phyloP scores from a whole-genome alignment of 2,329 filamentous ascomycete genomes.

The Ophiobolus disseminans region DNA sequence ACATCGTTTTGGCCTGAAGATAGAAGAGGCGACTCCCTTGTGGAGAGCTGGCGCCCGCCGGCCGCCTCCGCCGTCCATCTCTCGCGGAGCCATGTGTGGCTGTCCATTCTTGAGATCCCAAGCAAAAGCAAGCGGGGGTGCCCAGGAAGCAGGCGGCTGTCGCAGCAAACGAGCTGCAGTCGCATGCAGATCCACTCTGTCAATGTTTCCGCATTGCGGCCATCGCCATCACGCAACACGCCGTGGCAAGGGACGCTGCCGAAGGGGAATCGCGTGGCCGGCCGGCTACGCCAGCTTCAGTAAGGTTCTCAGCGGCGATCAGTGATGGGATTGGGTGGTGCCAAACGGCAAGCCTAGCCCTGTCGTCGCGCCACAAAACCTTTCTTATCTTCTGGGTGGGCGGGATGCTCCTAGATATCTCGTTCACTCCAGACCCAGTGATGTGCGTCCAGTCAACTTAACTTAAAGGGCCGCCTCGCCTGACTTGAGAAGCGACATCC shows the following conservation, averaged over 20 bases:
- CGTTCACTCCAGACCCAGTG: conserved; percentile 17
- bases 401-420: conserved; percentile 35
- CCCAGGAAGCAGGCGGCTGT: not conserved
- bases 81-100: not conserved
- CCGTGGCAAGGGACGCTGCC: not conserved
- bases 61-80: conserved; percentile 1
- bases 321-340: not conserved
- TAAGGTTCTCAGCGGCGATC: not conserved
- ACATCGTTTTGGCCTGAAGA: conserved; percentile 1
- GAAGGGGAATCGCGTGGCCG: conserved; percentile 1
- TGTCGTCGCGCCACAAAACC: conserved; percentile 24
- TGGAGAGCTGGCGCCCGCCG: not conserved
- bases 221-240: not conserved
- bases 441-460: conserved; percentile 8
- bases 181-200: not conserved
- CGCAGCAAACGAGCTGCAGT: conserved; percentile 5
- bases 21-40: conserved; percentile 7
- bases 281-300: not conserved
- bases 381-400: conserved; percentile 38
- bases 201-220: not conserved
- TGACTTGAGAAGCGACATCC: not conserved
- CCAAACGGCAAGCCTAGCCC: not conserved
- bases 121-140: conserved; percentile 7
- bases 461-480: conserved; percentile 22
- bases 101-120: not conserved